Conservation (phyloP, 495 filamentous ascomycete species). For the Neurospora sp. region DNA sequence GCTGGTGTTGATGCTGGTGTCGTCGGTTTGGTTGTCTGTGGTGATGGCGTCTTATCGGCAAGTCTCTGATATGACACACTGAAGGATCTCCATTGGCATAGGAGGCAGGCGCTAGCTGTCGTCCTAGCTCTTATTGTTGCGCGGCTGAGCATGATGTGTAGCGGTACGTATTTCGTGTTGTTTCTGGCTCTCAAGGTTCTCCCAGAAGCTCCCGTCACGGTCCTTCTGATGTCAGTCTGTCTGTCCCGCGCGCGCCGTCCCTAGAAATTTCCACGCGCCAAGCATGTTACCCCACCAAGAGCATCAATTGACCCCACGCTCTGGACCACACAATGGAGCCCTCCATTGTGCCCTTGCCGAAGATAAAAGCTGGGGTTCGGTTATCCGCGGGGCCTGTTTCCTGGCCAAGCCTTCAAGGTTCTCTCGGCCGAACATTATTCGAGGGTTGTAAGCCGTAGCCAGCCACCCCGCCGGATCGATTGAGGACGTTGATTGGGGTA, state of each 20-base stretch:
- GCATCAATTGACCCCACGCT: not conserved
- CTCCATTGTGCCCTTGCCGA: conserved; percentile 2
- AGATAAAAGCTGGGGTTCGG: conserved; percentile 11
- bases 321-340: not conserved
- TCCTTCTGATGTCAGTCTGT: not conserved
- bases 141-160: conserved; percentile 17
- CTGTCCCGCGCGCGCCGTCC: conserved; percentile 2
- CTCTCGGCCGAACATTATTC: conserved; percentile 22
- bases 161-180: not conserved
- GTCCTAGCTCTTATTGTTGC: conserved; percentile 5
- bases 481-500: not conserved
- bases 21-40: not conserved
- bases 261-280: conserved; percentile 20
- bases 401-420: conserved; percentile 3
- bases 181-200: not conserved
- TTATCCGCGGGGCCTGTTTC: conserved; percentile 21
- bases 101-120: conserved; percentile 23
- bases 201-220: not conserved
- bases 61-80: conserved; percentile 32
- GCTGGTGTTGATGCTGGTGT: conserved; percentile 2
- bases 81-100: conserved; percentile 40
- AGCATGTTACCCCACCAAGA: not conserved
- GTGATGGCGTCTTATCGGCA: conserved; percentile 21
- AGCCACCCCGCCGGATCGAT: conserved; percentile 12
- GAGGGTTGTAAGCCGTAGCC: conserved; percentile 19